These are phyloP conservation scores for Cadophora sp. DNA, from an alignment of 2,329 filamentous ascomycete genomes.

Conservation along the genomic window DNA sequence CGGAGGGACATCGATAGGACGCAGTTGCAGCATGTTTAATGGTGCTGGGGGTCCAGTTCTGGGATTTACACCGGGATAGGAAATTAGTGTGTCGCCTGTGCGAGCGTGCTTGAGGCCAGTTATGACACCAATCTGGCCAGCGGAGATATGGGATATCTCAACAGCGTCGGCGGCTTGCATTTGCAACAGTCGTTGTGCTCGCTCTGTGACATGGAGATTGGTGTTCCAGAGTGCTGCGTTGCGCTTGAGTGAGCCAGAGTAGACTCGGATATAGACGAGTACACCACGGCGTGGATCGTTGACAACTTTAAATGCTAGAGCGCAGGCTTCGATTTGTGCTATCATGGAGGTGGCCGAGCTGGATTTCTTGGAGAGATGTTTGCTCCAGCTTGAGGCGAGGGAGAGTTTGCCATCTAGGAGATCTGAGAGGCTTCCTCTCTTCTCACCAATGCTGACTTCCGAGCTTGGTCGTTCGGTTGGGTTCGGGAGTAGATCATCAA, in stretches of 20 bases:
- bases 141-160: constrained; percentile 79
- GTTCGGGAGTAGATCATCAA: constrained; percentile 85
- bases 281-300: constrained; percentile 86
- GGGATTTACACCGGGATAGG: constrained; percentile 67
- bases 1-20: constrained; percentile 87
- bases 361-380: constrained; percentile 46
- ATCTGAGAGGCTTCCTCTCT: constrained; percentile 59
- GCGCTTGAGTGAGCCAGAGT: constrained; percentile 79
- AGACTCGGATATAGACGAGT: constrained; percentile 90
- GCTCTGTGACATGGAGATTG: constrained; percentile 78
- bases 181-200: constrained; percentile 80
- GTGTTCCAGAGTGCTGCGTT: constrained; percentile 87
- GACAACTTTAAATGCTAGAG: constrained; percentile 89
- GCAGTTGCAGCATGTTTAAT: constrained; percentile 78
- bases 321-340: constrained; percentile 65
- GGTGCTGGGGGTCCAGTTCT: constrained; percentile 70
- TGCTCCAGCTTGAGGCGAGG: constrained; percentile 45
- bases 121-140: constrained; percentile 94
- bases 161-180: constrained; percentile 90
- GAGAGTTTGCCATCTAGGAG: constrained; percentile 54
- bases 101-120: constrained; percentile 88
- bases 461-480: constrained; percentile 82
- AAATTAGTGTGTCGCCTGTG: constrained; percentile 90
- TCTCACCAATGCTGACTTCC: constrained; percentile 71
- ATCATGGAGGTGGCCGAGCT: constrained; percentile 50